Percentiles rank a stretch among this genome's conserved stretches.
Conservation (phyloP, 2,329 filamentous ascomycete species). For the Onygenales sp. region DNA sequence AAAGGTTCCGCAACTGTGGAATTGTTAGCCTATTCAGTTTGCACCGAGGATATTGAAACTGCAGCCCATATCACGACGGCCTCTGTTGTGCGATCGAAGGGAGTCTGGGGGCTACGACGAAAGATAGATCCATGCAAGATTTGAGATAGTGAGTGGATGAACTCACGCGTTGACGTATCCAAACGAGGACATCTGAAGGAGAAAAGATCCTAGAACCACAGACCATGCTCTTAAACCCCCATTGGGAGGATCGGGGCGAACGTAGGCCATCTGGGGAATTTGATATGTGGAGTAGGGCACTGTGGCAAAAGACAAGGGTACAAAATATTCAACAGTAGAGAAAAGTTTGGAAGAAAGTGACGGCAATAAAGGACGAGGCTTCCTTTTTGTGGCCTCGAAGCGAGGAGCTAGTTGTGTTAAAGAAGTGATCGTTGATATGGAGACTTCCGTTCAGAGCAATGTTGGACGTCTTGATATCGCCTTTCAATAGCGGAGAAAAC, state of each 20-base stretch:
- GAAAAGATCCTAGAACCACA: not conserved
- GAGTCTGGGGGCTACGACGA: no score
- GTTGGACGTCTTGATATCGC: not conserved
- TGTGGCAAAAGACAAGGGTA: not conserved
- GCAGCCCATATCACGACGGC: no score
- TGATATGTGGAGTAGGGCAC: not conserved
- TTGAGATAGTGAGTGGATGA: not conserved
- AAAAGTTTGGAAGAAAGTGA: not conserved
- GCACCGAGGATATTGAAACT: not conserved
- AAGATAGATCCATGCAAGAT: not conserved
- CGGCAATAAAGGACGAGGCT: no score
- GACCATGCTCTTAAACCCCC: not conserved
- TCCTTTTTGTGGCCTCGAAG: no score
- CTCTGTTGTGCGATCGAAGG: no score
- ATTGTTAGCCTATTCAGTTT: not conserved
- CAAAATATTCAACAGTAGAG: not conserved
- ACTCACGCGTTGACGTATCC: conserved; percentile 1
- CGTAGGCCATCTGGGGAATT: not conserved
- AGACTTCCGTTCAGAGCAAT: no score
- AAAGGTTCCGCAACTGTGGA: conserved; percentile 6
- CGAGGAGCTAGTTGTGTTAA: no score
- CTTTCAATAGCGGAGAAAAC: not conserved
- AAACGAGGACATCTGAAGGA: conserved; percentile 1
- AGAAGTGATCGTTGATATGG: no score
- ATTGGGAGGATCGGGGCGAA: conserved; percentile 1